These are phyloP conservation scores for Anthoceros angustus DNA, from an alignment of 225 moss, liverwort and hornwort species.

Conservation along the genomic window DNA sequence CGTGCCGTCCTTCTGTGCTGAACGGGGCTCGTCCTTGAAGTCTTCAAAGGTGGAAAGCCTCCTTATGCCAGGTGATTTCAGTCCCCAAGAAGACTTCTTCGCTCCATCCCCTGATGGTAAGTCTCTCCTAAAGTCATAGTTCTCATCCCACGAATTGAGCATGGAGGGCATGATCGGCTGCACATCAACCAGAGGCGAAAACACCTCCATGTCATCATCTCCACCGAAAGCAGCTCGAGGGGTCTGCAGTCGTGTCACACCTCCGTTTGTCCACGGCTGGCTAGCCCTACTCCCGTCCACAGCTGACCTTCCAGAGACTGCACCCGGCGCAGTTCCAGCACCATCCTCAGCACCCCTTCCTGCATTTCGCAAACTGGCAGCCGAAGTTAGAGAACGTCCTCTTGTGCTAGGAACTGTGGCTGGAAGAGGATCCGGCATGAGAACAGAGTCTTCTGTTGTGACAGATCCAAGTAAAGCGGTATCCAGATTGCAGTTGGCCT, in stretches of 20 bases:
- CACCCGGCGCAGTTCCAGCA: slow-evolving; percentile 19
- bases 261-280: slow-evolving; percentile 66
- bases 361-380: slow-evolving; percentile 21
- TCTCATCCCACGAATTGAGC: slow-evolving; percentile 78
- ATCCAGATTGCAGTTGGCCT: slow-evolving; percentile 66
- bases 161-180: slow-evolving; percentile 95
- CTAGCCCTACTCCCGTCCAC: slow-evolving; percentile 28
- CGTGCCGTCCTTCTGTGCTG: slow-evolving; percentile 38
- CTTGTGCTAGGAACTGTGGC: slow-evolving; percentile 43
- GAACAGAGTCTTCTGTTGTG: slow-evolving; percentile 74
- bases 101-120: slow-evolving; percentile 13
- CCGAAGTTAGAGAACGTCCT: slow-evolving; percentile 46
- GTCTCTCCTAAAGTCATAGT: slow-evolving; percentile 46
- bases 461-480: slow-evolving; percentile 71
- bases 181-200: slow-evolving; percentile 94
- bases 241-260: slow-evolving; percentile 63
- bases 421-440: slow-evolving; percentile 99
- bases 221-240: slow-evolving; percentile 53
- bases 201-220: slow-evolving; percentile 99
- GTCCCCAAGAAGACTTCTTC: slow-evolving; percentile 27
- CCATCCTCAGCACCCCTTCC: slow-evolving; percentile 23
- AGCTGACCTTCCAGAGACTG: slow-evolving; percentile 51
- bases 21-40: slow-evolving; percentile 54
- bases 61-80: slow-evolving; percentile 24
- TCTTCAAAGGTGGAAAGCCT: slow-evolving; percentile 75